These are phyloP conservation scores for Paramecium sexaurelia DNA, from an alignment of 73 alveolate species.

Conservation along the genomic window DNA sequence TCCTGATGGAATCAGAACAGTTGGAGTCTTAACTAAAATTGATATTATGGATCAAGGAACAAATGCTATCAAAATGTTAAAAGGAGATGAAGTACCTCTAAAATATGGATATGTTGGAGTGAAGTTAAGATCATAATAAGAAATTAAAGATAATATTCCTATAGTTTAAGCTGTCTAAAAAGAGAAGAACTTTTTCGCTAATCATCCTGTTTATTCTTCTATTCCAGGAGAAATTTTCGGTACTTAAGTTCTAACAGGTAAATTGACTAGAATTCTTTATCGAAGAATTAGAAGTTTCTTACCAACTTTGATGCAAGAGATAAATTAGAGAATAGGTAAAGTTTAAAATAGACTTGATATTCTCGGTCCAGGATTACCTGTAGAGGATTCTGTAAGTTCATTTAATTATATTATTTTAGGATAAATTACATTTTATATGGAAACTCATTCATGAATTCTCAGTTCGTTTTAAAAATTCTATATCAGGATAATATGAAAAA, in stretches of 20 bases:
- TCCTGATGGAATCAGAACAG: slow-evolving; percentile 76
- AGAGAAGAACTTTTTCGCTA: slow-evolving; percentile 75
- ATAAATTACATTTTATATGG: slow-evolving; percentile 93
- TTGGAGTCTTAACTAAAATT: slow-evolving; percentile 84
- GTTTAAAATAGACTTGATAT: slow-evolving; percentile 57
- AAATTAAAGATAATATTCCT: slow-evolving; percentile 74
- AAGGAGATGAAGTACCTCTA: slow-evolving; percentile 81
- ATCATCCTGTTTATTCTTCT: slow-evolving; percentile 79
- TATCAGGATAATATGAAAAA: slow-evolving; percentile 80
- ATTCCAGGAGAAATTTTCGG: slow-evolving; percentile 77
- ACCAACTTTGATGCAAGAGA: slow-evolving; percentile 73
- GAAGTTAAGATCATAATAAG: slow-evolving; percentile 79
- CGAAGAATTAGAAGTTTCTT: slow-evolving; percentile 64
- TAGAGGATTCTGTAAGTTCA: slow-evolving; percentile 71
- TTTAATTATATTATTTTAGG: not conserved
- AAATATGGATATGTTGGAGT: slow-evolving; percentile 87
- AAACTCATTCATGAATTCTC: slow-evolving; percentile 76
- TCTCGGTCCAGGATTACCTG: slow-evolving; percentile 73
- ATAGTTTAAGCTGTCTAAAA: slow-evolving; percentile 75
- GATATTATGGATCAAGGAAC: slow-evolving; percentile 85
- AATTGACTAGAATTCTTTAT: slow-evolving; percentile 71
- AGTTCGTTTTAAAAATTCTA: slow-evolving; percentile 75
- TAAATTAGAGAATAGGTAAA: slow-evolving; percentile 70
- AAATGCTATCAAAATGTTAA: slow-evolving; percentile 75
- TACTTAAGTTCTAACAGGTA: slow-evolving; percentile 71